These are phyloP conservation scores for Akebia trifoliata DNA, from an alignment of 164 flowering plant genomes.

Conservation along the genomic window DNA sequence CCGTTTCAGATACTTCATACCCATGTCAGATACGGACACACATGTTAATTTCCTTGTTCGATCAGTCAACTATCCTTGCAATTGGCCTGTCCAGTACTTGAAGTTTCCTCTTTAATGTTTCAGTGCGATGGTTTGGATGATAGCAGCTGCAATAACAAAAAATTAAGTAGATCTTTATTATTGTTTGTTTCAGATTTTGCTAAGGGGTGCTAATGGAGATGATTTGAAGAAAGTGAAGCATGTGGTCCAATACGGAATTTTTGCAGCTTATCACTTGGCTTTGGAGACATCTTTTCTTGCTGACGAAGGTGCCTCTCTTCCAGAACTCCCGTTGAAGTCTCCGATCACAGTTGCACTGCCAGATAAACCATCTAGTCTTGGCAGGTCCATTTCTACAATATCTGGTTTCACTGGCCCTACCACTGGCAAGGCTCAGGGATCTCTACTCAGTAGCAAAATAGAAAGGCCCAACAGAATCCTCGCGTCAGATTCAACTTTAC, in stretches of 20 bases:
- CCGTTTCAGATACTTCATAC: too few relatives aligned
- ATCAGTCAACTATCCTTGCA: neutral
- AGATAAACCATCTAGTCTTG: constrained; percentile 60
- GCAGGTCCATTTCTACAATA: constrained; percentile 76
- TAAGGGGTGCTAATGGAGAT: constrained; percentile 85
- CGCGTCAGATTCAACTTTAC: constrained; percentile 17
- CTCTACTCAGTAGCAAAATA: constrained; percentile 31
- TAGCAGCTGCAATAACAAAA: neutral
- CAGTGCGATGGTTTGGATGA: neutral
- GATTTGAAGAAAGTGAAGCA: constrained; percentile 95
- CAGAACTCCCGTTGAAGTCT: constrained; percentile 72
- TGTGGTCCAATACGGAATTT: constrained; percentile 88
- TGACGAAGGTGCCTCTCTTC: constrained; percentile 95
- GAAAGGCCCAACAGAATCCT: constrained; percentile 30
- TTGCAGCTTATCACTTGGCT: constrained; percentile 98
- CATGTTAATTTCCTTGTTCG: too few relatives aligned
- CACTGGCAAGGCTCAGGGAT: constrained; percentile 30
- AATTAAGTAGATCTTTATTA: constrained; percentile 1
- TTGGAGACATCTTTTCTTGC: constrained; percentile 98
- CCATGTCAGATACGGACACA: too few relatives aligned
- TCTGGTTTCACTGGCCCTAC: constrained; percentile 60
- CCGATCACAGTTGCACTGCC: constrained; percentile 86
- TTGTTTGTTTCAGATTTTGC: constrained; percentile 60
- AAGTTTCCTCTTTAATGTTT: neutral
- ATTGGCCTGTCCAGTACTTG: neutral